phyloP scores from a whole-genome alignment of 352 stramenopile genomes.

The Globisporangium orthogonon region DNA sequence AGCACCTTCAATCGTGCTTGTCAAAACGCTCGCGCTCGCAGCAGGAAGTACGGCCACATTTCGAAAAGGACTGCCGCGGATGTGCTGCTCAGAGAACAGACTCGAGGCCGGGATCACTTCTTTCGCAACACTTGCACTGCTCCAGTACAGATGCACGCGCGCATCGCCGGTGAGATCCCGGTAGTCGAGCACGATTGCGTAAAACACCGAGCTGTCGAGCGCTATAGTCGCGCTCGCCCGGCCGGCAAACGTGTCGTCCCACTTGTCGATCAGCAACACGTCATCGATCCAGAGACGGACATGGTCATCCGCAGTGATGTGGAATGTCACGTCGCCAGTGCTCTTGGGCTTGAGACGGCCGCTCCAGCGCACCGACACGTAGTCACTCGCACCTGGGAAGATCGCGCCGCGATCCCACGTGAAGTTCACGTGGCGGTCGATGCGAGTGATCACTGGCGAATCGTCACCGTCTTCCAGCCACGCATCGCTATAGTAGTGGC shows the following conservation, averaged over 20 bases:
- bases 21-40: conserved; percentile 15
- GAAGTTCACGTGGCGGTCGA: conserved; percentile 70
- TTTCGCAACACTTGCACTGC: conserved; percentile 17
- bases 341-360: conserved; percentile 51
- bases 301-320: conserved; percentile 40
- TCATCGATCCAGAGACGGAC: conserved; percentile 61
- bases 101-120: conserved; percentile 36
- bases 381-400: conserved; percentile 44
- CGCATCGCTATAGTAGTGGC: conserved; percentile 61
- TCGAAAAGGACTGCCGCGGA: conserved; percentile 42
- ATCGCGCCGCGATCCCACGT: conserved; percentile 47
- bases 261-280: conserved; percentile 55
- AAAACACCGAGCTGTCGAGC: conserved; percentile 31
- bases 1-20: conserved; percentile 22
- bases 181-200: conserved; percentile 60
- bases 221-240: conserved; percentile 13
- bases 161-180: conserved; percentile 32
- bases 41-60: conserved; percentile 33
- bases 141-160: conserved; percentile 47
- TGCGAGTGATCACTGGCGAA: conserved; percentile 26
- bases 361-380: conserved; percentile 58
- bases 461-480: conserved; percentile 33
- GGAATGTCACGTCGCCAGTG: conserved; percentile 32
- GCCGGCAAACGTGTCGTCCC: conserved; percentile 22
- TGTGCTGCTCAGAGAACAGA: conserved; percentile 43